Percentiles rank a stretch among this genome's conserved stretches.
These are phyloP conservation scores for Globisporangium splendens DNA, from an alignment of 352 stramenopile species.

Conservation along the genomic window DNA sequence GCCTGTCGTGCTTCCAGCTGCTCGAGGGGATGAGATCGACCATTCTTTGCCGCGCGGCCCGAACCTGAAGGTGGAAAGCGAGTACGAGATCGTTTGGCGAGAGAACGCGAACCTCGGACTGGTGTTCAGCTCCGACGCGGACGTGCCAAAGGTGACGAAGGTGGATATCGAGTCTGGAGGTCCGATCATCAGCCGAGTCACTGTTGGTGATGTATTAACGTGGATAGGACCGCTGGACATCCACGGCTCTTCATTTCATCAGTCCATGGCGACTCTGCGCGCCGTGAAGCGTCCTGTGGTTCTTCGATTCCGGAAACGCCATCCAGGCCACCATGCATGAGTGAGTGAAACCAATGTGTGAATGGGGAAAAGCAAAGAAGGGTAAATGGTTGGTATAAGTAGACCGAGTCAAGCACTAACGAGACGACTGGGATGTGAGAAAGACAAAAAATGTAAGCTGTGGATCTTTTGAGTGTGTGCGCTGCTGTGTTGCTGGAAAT, in stretches of 20 bases:
- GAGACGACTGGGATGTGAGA: constrained; percentile 2
- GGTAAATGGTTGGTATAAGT: constrained; percentile 1
- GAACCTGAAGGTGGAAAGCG: constrained; percentile 47
- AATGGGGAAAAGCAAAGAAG: not conserved
- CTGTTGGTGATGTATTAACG: constrained; percentile 69
- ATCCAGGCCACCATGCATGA: constrained; percentile 7
- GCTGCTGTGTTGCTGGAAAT: not conserved
- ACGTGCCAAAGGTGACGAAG: constrained; percentile 79
- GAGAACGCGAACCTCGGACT: constrained; percentile 82
- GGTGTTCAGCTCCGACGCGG: constrained; percentile 77
- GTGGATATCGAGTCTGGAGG: constrained; percentile 76
- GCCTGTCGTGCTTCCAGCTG: constrained; percentile 19
- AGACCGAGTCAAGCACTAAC: not conserved
- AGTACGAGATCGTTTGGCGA: constrained; percentile 84
- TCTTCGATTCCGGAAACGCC: constrained; percentile 68
- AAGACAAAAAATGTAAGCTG: constrained; percentile 16
- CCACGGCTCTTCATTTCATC: constrained; percentile 72
- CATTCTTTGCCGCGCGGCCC: constrained; percentile 47
- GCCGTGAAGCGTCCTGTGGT: constrained; percentile 80
- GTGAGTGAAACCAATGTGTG: constrained; percentile 1
- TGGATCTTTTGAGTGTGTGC: constrained; percentile 12
- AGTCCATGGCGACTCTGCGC: constrained; percentile 80
- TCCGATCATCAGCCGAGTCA: constrained; percentile 65
- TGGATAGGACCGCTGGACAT: constrained; percentile 82
- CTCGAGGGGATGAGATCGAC: constrained; percentile 37